These are phyloP conservation scores for Oryza glaberrima DNA, from an alignment of 176 grass and related monocot species.

Conservation along the genomic window DNA sequence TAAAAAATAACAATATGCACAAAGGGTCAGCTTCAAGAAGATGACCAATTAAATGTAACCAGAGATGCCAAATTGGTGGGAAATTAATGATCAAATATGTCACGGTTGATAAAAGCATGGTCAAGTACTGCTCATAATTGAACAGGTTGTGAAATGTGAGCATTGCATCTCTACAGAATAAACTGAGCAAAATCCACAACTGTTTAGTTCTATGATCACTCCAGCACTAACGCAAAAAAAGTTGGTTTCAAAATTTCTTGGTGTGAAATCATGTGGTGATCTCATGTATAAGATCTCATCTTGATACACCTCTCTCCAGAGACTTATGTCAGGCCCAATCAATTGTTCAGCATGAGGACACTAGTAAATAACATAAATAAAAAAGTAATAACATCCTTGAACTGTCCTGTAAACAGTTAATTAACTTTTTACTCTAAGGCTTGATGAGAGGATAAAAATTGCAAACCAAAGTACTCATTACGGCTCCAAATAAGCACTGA, in stretches of 20 bases:
- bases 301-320: not conserved
- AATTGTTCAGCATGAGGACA: constrained; percentile 11
- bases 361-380: not conserved
- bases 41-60: constrained; percentile 11
- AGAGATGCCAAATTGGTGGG: not conserved
- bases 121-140: constrained; percentile 24
- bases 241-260: not conserved
- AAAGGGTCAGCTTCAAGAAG: not conserved
- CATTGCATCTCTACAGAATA: not conserved
- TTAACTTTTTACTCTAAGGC: not conserved
- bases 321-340: not conserved
- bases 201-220: not conserved
- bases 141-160: not conserved
- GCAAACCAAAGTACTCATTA: constrained; percentile 2
- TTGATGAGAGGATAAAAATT: not conserved
- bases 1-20: constrained; percentile 27
- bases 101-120: constrained; percentile 15
- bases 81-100: not conserved
- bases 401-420: not conserved
- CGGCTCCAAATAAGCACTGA: constrained; percentile 20
- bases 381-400: not conserved
- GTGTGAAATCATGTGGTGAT: not conserved
- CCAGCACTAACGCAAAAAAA: not conserved
- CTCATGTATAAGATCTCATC: not conserved
- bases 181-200: not conserved